A percentile compares a stretch with the other conserved stretches of the same genome.
Evolutionary conservation across 139 green algal species (phyloP).

Genomic region (Microglena sp.): DNA sequence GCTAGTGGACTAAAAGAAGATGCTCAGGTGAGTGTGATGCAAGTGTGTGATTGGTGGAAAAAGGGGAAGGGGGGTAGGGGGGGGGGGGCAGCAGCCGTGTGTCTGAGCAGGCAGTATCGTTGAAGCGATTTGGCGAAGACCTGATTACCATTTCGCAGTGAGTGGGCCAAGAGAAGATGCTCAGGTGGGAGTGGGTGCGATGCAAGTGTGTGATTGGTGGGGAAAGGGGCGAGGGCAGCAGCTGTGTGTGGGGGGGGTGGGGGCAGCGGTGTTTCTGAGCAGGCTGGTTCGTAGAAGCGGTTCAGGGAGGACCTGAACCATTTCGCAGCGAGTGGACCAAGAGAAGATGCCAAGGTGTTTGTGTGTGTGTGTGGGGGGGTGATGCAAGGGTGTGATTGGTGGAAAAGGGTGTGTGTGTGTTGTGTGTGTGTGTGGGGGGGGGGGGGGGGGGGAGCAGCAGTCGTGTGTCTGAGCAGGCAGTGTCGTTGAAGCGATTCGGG

Average conservation of each 20-base stretch:
- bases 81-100: conserved; percentile 15
- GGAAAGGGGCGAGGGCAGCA: background rate
- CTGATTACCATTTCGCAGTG: conserved; percentile 39
- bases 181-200: too few relatives aligned
- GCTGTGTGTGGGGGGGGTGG: background rate
- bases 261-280: background rate
- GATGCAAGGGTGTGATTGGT: background rate
- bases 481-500: too few relatives aligned
- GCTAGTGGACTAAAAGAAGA: background rate
- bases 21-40: background rate
- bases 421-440: background rate
- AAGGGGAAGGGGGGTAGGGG: background rate
- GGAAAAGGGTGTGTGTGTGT: background rate
- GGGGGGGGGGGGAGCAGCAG: background rate
- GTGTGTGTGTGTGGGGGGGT: background rate
- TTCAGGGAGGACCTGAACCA: conserved; percentile 9
- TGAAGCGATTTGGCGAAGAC: conserved; percentile 53
- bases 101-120: conserved; percentile 20
- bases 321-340: conserved; percentile 7
- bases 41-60: too few relatives aligned
- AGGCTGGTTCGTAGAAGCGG: too few relatives aligned
- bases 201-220: too few relatives aligned
- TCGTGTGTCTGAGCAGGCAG: background rate
- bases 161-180: background rate
- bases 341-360: conserved; percentile 7